Evolutionary conservation across 148 eudicot genomes (phyloP), one percentile per base, ranked within the genome.

Genomic region (Cornus controversa): DNA sequence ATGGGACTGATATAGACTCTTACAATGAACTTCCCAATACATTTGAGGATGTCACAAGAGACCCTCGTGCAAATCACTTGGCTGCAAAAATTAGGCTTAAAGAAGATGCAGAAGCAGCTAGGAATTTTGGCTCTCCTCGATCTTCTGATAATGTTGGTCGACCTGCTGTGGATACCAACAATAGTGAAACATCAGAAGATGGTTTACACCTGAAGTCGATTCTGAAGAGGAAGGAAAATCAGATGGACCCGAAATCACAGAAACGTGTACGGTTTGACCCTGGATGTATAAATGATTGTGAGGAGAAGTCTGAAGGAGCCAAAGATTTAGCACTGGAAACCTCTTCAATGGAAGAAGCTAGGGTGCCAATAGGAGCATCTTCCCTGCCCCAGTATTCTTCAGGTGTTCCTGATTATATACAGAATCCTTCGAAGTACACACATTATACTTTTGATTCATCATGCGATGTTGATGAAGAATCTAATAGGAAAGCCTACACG

Each of bases 11-110:
- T 74, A 67, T 78, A 25, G 71, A 73, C 69, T 70, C 85, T 62
- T 76, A 78, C 53, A 60, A 67, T 78, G 91, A 88, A 81, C 85
- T 89, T 75, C 97, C 93, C 18, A 77, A 8, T 63, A 54, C 90
- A 54, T 88, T 90, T 47, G 70, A 71, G 73, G 85, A 79, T 69
- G 87, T 78, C 36, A 10, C 79, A 3, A 90, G 79, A 75, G 94
- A 92, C 76, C 94, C 97, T 72, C 96, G 94, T 27, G 98, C 98
- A n/a, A 85, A 93, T 80, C 96, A 86, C 80, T 34, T 69, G 73
- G 97, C 97, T 77, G 97, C 94, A 28, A 83, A 86, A 71, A 84
- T 85, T 34, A 85, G 98, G 84, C 94, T 94, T 26, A 80, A 83
- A 85, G 97, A 92, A 87, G 94, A 94, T 74, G 90, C 91, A 2